Evolutionary conservation across 78 protist genomes (phyloP).

Genomic region (Chrysochromulina parva): DNA sequence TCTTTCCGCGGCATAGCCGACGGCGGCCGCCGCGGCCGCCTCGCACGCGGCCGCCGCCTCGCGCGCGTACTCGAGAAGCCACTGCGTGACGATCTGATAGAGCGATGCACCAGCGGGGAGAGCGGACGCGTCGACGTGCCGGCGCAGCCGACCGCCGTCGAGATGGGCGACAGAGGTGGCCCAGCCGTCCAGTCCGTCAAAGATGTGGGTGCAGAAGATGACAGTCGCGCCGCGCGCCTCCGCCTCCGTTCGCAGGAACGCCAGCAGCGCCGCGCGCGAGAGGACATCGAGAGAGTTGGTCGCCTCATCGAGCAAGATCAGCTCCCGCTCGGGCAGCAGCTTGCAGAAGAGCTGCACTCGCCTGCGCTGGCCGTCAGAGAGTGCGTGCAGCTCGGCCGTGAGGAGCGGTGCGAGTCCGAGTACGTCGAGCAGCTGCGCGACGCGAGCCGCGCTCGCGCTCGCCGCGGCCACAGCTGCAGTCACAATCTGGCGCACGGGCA

Average conservation of each 20-base stretch:
- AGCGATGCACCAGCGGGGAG: too few species aligned
- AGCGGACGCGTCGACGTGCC: background rate
- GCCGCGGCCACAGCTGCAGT: background rate
- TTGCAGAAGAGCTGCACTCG: conserved; percentile 57
- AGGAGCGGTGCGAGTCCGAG: background rate
- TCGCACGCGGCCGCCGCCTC: too few species aligned
- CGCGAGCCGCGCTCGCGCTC: background rate
- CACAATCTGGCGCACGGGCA: background rate
- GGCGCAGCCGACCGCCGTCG: background rate
- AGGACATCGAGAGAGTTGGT: conserved; percentile 63
- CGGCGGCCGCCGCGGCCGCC: too few species aligned
- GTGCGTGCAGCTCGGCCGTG: background rate
- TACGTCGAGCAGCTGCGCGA: background rate
- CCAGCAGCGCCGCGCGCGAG: conserved; percentile 42
- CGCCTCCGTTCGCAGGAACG: conserved; percentile 28
- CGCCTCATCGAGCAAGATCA: conserved; percentile 62
- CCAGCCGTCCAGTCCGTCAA: conserved; percentile 72
- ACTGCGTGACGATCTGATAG: too few species aligned
- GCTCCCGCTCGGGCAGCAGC: background rate
- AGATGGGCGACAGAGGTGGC: conserved; percentile 29
- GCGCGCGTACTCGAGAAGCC: too few species aligned
- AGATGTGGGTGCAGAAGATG: conserved; percentile 62
- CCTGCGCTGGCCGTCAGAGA: conserved; percentile 61
- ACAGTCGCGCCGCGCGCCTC: conserved; percentile 13
- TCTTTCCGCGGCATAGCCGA: too few species aligned